phyloP scores from a whole-genome alignment of 129 eudicot species.

The Arctium minus region DNA sequence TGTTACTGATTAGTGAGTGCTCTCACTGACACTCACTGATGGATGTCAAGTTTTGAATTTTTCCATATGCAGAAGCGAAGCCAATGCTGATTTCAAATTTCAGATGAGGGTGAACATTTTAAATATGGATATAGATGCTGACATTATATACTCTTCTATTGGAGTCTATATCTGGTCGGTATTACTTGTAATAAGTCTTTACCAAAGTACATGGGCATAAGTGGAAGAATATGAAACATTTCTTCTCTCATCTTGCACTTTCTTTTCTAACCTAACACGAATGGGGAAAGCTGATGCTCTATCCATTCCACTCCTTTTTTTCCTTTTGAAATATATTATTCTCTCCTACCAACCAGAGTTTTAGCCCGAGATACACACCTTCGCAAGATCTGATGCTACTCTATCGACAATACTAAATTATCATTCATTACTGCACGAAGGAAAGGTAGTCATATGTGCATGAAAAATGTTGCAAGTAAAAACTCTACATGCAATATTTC shows the following conservation, averaged over 20 bases:
- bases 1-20: no score
- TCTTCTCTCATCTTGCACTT: neutral
- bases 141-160: no score
- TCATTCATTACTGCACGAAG: neutral
- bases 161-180: no score
- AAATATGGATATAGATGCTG: no score
- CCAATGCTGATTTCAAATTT: no score
- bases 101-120: no score
- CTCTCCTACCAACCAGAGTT: no score
- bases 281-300: neutral
- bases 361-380: neutral
- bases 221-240: neutral
- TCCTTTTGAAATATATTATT: neutral
- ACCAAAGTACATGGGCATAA: neutral
- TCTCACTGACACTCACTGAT: no score
- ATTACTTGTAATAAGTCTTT: no score
- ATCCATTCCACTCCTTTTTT: neutral
- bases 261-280: neutral
- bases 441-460: neutral
- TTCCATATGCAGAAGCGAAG: no score
- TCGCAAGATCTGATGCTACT: neutral
- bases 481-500: neutral
- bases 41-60: no score
- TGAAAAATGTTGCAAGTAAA: neutral
- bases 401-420: neutral